Percentiles rank a stretch among this genome's conserved stretches.
Evolutionary conservation across 1,284 basidiomycete species (phyloP).

Genomic region (Cryptococcus sp.): DNA sequence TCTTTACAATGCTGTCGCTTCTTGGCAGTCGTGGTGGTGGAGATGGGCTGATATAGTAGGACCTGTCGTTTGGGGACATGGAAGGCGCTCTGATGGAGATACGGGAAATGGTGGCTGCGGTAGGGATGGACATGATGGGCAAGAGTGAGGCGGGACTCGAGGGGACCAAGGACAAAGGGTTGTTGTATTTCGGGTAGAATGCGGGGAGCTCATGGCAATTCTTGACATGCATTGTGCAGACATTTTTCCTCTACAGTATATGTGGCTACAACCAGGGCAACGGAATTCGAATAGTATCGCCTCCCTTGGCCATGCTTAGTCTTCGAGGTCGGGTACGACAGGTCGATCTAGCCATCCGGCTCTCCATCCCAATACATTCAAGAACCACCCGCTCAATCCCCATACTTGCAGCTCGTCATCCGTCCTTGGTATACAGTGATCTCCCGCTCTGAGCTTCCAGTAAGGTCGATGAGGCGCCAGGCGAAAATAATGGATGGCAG

Average conservation of each 20-base stretch:
- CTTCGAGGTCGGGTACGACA: background rate
- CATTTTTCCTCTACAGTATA: too few species aligned
- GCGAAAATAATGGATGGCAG: constrained; percentile 36
- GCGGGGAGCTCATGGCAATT: background rate
- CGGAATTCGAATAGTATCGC: too few species aligned
- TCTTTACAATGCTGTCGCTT: too few species aligned
- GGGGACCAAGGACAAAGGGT: constrained; percentile 13
- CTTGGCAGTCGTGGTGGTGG: background rate
- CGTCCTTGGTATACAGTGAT: constrained; percentile 15
- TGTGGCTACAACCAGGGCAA: too few species aligned
- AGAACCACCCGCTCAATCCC: constrained; percentile 43
- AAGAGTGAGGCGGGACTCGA: constrained; percentile 1
- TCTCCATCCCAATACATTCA: constrained; percentile 25
- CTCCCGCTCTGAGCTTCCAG: constrained; percentile 28
- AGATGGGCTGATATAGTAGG: constrained; percentile 9
- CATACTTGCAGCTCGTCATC: constrained; percentile 29
- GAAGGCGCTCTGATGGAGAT: constrained; percentile 11
- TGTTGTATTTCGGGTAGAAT: constrained; percentile 23
- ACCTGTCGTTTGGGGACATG: constrained; percentile 20
- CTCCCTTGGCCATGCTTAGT: too few species aligned
- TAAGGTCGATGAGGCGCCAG: constrained; percentile 31
- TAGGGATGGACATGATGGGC: constrained; percentile 28
- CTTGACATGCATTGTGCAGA: too few species aligned
- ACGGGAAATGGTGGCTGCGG: constrained; percentile 30
- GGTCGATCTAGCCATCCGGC: constrained; percentile 23